phyloP scores from a whole-genome alignment of 2,329 filamentous ascomycete species.

The Talaromyces albobiverticillius region DNA sequence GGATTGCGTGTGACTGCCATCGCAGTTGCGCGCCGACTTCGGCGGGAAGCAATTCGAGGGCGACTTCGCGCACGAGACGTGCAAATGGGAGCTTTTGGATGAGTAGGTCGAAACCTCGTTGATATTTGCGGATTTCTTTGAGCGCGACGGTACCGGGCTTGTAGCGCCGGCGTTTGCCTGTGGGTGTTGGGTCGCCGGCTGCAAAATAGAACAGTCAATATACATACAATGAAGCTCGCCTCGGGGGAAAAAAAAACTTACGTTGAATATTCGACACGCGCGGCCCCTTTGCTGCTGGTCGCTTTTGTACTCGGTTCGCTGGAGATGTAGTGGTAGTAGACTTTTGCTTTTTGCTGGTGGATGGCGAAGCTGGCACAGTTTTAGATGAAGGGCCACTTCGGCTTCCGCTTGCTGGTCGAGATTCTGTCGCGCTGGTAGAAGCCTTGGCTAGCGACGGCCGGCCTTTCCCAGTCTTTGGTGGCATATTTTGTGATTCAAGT shows the following conservation, averaged over 20 bases:
- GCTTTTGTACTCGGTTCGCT: neutral
- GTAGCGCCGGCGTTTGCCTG: slow-evolving; percentile 61
- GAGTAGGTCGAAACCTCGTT: slow-evolving; percentile 83
- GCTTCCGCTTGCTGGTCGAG: slow-evolving; percentile 16
- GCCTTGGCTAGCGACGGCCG: slow-evolving; percentile 23
- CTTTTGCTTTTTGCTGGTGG: slow-evolving; percentile 3
- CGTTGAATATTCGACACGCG: slow-evolving; percentile 35
- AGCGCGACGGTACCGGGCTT: slow-evolving; percentile 80
- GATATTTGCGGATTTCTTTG: slow-evolving; percentile 86
- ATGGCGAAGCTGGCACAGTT: neutral
- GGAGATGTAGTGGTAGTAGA: neutral
- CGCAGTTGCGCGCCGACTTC: slow-evolving; percentile 66
- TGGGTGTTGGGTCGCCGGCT: slow-evolving; percentile 73
- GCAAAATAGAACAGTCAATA: slow-evolving; percentile 5
- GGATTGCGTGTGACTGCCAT: slow-evolving; percentile 95
- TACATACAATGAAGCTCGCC: too few species aligned
- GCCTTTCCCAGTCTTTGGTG: slow-evolving; percentile 26
- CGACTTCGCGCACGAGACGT: slow-evolving; percentile 51
- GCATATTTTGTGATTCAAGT: slow-evolving; percentile 20
- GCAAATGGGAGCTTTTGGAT: slow-evolving; percentile 59
- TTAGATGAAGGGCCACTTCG: slow-evolving; percentile 11
- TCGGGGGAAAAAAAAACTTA: slow-evolving; percentile 24
- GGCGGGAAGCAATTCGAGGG: slow-evolving; percentile 57
- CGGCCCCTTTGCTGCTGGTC: slow-evolving; percentile 4
- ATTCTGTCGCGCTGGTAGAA: slow-evolving; percentile 8